phyloP scores from a whole-genome alignment of 306 rosid species.

The Vachellia collinsii region DNA sequence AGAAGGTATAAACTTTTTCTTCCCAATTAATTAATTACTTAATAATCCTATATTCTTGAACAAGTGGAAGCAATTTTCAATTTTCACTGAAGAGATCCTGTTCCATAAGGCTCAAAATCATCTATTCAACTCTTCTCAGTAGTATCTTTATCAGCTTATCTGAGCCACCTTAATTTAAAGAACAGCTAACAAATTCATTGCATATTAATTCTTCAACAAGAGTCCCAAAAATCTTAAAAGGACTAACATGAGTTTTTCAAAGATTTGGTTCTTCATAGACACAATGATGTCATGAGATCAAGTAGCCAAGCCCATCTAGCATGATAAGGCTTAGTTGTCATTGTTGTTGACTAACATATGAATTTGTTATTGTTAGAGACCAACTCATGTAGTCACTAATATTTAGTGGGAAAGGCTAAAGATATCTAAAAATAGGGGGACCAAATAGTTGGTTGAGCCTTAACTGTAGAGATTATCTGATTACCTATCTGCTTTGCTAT shows the following conservation, averaged over 20 bases:
- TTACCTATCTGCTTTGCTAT: conserved; percentile 28
- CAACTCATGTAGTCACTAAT: neutral
- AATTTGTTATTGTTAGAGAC: neutral
- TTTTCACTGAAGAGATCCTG: conserved; percentile 1
- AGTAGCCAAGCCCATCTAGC: too few relatives aligned
- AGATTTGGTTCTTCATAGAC: too few relatives aligned
- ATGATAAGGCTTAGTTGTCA: too few relatives aligned
- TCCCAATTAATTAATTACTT: conserved; percentile 13
- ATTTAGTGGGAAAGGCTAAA: neutral
- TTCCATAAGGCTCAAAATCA: neutral
- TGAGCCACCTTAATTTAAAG: neutral
- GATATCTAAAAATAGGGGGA: neutral
- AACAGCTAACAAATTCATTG: too few relatives aligned
- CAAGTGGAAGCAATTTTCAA: neutral
- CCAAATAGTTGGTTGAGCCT: neutral
- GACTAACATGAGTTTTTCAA: neutral
- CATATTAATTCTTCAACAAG: neutral
- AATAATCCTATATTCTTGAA: conserved; percentile 16
- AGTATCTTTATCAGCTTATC: neutral
- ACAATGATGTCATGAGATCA: too few relatives aligned
- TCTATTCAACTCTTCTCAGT: neutral
- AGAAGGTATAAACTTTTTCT: conserved; percentile 48
- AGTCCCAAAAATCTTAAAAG: neutral
- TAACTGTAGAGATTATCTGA: conserved; percentile 22
- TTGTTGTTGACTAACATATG: neutral